These are phyloP conservation scores for Erigeron philadelphicus DNA, from an alignment of 140 eudicot species.

Conservation along the genomic window DNA sequence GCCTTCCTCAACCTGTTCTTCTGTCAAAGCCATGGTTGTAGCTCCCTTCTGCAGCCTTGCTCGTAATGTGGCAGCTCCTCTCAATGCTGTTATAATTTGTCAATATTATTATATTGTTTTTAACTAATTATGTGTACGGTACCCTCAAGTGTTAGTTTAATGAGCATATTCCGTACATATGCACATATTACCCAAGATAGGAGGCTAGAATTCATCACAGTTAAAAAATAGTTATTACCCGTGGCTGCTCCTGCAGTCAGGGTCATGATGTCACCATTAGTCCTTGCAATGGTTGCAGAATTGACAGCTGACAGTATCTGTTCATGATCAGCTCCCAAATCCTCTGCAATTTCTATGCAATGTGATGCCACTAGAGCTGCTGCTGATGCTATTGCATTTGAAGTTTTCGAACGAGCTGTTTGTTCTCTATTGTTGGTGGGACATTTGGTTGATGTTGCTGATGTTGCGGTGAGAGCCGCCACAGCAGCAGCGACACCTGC, in stretches of 20 bases:
- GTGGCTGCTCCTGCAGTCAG: conserved; percentile 97
- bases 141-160: conserved; percentile 6
- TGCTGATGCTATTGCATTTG: conserved; percentile 78
- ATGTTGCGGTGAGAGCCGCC: conserved; percentile 70
- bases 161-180: background rate
- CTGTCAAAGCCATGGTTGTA: conserved; percentile 43
- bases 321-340: conserved; percentile 81
- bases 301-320: conserved; percentile 66
- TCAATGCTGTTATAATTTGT: conserved; percentile 43
- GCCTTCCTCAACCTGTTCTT: conserved; percentile 50
- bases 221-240: conserved; percentile 35
- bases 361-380: conserved; percentile 93
- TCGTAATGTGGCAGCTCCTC: conserved; percentile 88
- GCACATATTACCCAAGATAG: background rate
- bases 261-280: conserved; percentile 88
- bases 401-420: conserved; percentile 34
- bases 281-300: conserved; percentile 73
- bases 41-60: conserved; percentile 63
- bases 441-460: conserved; percentile 34
- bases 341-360: conserved; percentile 88
- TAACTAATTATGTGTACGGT: background rate
- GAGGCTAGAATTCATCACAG: background rate
- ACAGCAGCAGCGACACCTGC: conserved; percentile 96
- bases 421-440: conserved; percentile 19
- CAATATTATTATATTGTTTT: background rate